Conservation (phyloP, 352 stramenopile genomes). For the Peronospora belbahrii region DNA sequence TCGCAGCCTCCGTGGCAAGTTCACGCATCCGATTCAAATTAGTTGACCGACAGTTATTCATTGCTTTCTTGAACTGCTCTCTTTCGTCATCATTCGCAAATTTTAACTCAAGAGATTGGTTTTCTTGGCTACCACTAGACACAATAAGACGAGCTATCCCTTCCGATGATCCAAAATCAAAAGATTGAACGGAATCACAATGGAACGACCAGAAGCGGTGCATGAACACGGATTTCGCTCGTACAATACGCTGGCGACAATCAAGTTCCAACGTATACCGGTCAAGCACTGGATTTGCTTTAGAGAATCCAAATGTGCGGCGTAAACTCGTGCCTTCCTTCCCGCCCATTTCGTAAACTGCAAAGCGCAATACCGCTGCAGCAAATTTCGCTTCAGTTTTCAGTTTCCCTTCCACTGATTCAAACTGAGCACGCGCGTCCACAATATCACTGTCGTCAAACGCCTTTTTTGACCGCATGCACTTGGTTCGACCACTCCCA, state of each 20-base stretch:
- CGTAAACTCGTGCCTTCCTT: constrained; percentile 51
- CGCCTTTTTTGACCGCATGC: constrained; percentile 37
- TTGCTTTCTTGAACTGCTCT: constrained; percentile 50
- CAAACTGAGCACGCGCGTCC: constrained; percentile 30
- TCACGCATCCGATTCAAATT: constrained; percentile 37
- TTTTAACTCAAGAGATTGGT: constrained; percentile 57
- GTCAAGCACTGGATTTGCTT: constrained; percentile 62
- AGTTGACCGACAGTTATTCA: constrained; percentile 41
- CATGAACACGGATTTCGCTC: constrained; percentile 78
- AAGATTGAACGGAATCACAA: constrained; percentile 53
- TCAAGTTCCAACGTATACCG: constrained; percentile 77
- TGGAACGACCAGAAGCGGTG: constrained; percentile 76
- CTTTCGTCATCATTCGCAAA: constrained; percentile 69
- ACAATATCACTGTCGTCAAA: constrained; percentile 84
- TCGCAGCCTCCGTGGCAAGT: constrained; percentile 16
- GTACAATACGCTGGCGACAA: constrained; percentile 58
- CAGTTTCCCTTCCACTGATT: constrained; percentile 21
- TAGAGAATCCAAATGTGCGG: constrained; percentile 57
- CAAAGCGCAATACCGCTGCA: constrained; percentile 62
- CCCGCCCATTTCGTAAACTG: constrained; percentile 60
- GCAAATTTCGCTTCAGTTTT: constrained; percentile 36
- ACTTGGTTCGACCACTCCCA: constrained; percentile 20
- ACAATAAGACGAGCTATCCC: constrained; percentile 43
- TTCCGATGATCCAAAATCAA: constrained; percentile 31
- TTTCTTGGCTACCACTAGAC: constrained; percentile 46